These are phyloP conservation scores for Fagus crenata DNA, from an alignment of 306 rosid genomes.

Conservation along the genomic window DNA sequence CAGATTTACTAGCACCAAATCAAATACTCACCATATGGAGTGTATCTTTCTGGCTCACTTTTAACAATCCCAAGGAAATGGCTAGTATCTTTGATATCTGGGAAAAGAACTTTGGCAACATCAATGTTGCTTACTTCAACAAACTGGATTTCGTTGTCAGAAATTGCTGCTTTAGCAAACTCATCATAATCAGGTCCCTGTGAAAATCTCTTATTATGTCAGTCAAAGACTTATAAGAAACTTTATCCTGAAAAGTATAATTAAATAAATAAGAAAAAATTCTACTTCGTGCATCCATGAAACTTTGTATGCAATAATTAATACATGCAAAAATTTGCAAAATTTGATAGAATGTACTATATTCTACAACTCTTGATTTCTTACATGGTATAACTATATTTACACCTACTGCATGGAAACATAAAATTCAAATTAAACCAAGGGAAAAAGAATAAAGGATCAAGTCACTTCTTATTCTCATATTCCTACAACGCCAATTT, in stretches of 20 bases:
- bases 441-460: background rate
- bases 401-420: background rate
- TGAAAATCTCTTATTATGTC: constrained; percentile 16
- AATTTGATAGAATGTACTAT: background rate
- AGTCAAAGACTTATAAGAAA: background rate
- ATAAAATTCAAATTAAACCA: background rate
- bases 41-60: constrained; percentile 81
- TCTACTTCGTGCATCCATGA: background rate
- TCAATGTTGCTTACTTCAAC: constrained; percentile 57
- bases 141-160: constrained; percentile 78
- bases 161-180: constrained; percentile 68
- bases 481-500: too few relatives aligned
- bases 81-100: constrained; percentile 43
- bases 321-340: background rate
- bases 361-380: background rate
- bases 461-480: background rate
- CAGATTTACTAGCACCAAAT: constrained; percentile 3
- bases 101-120: constrained; percentile 74
- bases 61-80: constrained; percentile 74
- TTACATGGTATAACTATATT: background rate
- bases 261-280: background rate
- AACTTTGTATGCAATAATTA: background rate
- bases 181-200: constrained; percentile 76
- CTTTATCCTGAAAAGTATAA: background rate
- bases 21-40: constrained; percentile 66